Percentiles rank a stretch among this genome's conserved stretches.
These are phyloP conservation scores for Nicotiana knightiana DNA, from an alignment of 257 asterid genomes.

Conservation along the genomic window DNA sequence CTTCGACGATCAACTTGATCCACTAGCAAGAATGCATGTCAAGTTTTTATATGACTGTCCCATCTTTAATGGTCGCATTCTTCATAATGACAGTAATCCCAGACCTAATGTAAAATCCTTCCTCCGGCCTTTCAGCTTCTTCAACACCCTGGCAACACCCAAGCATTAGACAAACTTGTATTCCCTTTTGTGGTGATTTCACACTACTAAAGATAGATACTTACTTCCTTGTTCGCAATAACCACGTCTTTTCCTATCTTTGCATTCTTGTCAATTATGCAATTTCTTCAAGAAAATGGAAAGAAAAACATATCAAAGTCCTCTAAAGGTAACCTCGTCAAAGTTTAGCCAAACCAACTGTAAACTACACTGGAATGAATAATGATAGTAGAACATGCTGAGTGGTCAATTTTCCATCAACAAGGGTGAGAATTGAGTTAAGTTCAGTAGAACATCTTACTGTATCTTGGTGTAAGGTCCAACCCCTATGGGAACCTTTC, in stretches of 20 bases:
- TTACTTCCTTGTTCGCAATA: slow-evolving; percentile 81
- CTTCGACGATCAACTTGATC: not conserved
- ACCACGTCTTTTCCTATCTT: slow-evolving; percentile 82
- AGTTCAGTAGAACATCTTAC: slow-evolving; percentile 22
- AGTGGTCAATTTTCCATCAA: not conserved
- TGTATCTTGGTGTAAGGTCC: slow-evolving; percentile 81
- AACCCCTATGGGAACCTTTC: slow-evolving; percentile 89
- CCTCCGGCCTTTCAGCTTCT: slow-evolving; percentile 71
- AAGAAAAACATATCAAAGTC: slow-evolving; percentile 9
- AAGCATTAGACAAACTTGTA: not conserved
- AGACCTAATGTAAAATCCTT: slow-evolving; percentile 81
- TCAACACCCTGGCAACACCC: slow-evolving; percentile 49
- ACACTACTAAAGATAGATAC: slow-evolving; percentile 4
- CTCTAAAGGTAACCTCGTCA: not conserved
- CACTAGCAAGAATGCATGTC: slow-evolving; percentile 21
- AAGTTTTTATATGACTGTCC: slow-evolving; percentile 51
- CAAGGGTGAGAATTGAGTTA: not conserved
- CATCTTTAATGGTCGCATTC: slow-evolving; percentile 80
- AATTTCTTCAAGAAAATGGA: slow-evolving; percentile 43
- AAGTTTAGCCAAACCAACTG: not conserved
- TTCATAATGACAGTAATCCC: slow-evolving; percentile 76
- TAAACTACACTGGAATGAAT: not conserved
- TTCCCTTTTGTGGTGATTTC: not conserved
- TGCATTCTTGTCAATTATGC: slow-evolving; percentile 95
- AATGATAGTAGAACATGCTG: not conserved